Base-by-base conservation (phyloP, 2,329 filamentous ascomycete species). In the Lomentospora prolificans region DNA sequence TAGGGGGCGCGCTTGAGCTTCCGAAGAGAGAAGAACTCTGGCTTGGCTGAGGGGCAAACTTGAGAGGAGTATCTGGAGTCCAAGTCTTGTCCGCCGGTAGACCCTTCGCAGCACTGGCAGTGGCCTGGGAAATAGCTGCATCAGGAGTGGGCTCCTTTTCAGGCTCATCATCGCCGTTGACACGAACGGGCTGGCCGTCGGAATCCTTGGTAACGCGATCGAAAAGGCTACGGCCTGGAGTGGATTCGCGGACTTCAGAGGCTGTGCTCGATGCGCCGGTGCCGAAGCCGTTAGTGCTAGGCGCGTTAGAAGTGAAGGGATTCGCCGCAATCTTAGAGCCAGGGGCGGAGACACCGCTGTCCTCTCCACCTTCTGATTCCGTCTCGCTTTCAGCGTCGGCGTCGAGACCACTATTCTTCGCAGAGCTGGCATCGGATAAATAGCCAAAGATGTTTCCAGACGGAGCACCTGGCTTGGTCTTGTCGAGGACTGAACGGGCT, bases 361-460 rank as follows among this genome's bases (percentile, higher is more conserved):
- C 55, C 19, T 71, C 75, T 14, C 73, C 70, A 12, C 58, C 65
- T 28, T 76, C 74, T 2, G 72, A 72, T 19, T 73, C 74, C 17
- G 71, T 67, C 57, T 75, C 73, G 58, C 70, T 73, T 59, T 78
- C 74, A 5, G 65, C 69, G 53, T 76, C 76, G 17, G 72, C 73
- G 14, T 78, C 75, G 9, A 71, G 67, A 1, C 75, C 75, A 59
- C 79, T 82, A 53, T 75, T 79, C 65, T 78, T 79, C 41, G 74
- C 70, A 12, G 77, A 79, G 60, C 78, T 80, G 30, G 70, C 72
- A 62, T 81, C 79, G 1, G 80, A 83, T 6, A 84, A 72, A 60
- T 84, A 78, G 24, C 75, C 76, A 62, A 85, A 85, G 52, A 83
- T 82, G 62, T 84, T 83, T 50, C 67, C 62, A 44, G 66, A 62